Conservation (phyloP, 2,329 filamentous ascomycete genomes). For the Cadophora gregata region DNA sequence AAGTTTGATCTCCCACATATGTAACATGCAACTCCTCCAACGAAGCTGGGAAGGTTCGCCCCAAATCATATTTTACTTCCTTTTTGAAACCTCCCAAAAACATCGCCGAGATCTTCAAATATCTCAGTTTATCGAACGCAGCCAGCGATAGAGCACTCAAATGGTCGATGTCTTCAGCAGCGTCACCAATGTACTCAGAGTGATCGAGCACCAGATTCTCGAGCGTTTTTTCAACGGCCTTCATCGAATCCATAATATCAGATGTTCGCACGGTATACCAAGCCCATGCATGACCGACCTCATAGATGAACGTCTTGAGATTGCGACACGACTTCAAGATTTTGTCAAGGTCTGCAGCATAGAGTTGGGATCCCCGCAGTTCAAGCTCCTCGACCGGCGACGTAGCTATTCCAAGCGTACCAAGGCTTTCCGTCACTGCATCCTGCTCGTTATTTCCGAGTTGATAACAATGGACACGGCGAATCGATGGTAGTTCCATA, state of each 20-base stretch:
- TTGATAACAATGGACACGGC: not conserved
- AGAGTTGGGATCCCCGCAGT: not conserved
- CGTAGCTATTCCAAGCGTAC: not conserved
- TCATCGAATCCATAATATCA: not conserved
- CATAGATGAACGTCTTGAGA: slow-evolving; percentile 12
- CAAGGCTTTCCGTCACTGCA: not conserved
- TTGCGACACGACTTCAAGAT: not conserved
- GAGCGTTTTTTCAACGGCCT: not conserved
- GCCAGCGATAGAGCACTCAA: not conserved
- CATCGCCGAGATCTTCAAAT: not conserved
- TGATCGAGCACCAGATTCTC: not conserved
- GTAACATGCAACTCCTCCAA: not conserved
- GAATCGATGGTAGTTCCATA: slow-evolving; percentile 5
- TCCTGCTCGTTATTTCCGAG: not conserved
- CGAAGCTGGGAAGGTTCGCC: not conserved
- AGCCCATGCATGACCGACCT: not conserved
- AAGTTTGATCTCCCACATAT: not conserved
- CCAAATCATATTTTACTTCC: not conserved
- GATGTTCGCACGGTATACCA: not conserved
- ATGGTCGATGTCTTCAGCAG: not conserved
- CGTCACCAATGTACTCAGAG: not conserved
- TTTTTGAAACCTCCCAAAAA: not conserved
- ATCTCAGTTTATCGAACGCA: not conserved
- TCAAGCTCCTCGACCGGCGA: slow-evolving; percentile 3
- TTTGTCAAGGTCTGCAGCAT: not conserved